Evolutionary conservation across 495 filamentous ascomycete species (phyloP), one percentile per base, ranked within the genome.

Genomic region (Astrothelium subdiscretum): DNA sequence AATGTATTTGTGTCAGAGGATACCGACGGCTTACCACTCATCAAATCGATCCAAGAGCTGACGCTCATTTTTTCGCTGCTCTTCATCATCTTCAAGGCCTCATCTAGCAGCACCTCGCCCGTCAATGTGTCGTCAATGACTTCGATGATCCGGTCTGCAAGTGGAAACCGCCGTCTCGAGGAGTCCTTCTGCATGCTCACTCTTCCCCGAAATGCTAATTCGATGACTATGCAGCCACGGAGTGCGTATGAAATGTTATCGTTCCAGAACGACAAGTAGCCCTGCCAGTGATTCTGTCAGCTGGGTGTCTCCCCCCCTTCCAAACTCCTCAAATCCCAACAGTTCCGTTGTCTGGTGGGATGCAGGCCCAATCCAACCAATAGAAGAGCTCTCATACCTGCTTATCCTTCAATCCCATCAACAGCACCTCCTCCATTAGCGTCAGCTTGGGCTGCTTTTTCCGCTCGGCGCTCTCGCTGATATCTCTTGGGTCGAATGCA

Each of bases 61-160:
- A 97, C 95, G 74, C 94, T 98, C 94, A 98, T 97, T 82, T 96
- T 96, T 81, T 98, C 94, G 73, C 91, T 95, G 65, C 86, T 85
- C 79, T 98, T 97, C 92, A 97, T 98, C 92, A 98, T 95, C 80
- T 98, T 97, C 72, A 98, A 80, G 63, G 94, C 89, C 80, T 98
- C 94, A 77, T 98, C 94, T 69, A 98, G 84, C 70, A 98, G 82
- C 68, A 97, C 92, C 80, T 98, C 94, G 61, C 94, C 94, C 1
- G 94, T 98, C 74, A 97, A 81, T 63, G 90, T 96, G 72, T 97
- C 94, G 74, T 98, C 94, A 69, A 98, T 81, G 61, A 98, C 94
- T 75, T 98, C 94, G 74, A 98, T 96, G 64, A 91, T 76, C 62
- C 94, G 83, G 76, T 98, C 94, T 66, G 91, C 84, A 62, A 97